Base-by-base conservation (phyloP, 441 rosid genomes). In the Geranium incanum region DNA sequence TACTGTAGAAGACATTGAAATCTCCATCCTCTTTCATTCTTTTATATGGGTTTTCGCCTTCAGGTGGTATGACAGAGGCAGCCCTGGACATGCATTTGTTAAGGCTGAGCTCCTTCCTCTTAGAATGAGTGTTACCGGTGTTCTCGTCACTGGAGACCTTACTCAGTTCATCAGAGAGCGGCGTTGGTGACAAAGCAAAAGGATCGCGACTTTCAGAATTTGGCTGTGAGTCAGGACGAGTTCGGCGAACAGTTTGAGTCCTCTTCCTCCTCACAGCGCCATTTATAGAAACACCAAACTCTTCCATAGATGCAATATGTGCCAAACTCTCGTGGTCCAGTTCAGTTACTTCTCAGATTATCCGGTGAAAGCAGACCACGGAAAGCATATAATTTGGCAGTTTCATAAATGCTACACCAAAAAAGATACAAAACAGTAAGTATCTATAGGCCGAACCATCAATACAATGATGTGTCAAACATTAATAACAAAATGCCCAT, bases 81-180 rank as follows among this genome's bases (percentile, higher is more conserved):
- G 77, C 77, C 71, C 84, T 84, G 5, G 86, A 80, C 70, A 83
- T 77, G 36, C 86, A 83, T 43, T 86, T 93, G 79, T 86, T 89
- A 78, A 92, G 85, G 81, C 81, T 86, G 73, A 88, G 83, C 79
- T 90, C 92, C 82, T 90, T 90, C 81, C 83, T 83, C 72, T 74
- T 84, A 68, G 84, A 80, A 79, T 78, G 86, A 64, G 78, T 70
- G 77, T 86, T 87, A 68, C 87, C 85, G 3, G 70, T 77, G 59
- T 78, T 85, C 74, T 92, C 97, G 77, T 88, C 91, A 79, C 89
- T 84, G 0, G 92, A 87, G 55, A 78, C 83, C 85, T 86, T 94
- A 78, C 81, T 80, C 64, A 74, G 74, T 66, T 74, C 81, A 76
- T 81, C 87, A 2, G 87, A 82, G 59, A 82, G 82, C 2, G 85